These are phyloP conservation scores for Pseudozyma pruni DNA, from an alignment of 1,284 basidiomycete species.

Conservation along the genomic window DNA sequence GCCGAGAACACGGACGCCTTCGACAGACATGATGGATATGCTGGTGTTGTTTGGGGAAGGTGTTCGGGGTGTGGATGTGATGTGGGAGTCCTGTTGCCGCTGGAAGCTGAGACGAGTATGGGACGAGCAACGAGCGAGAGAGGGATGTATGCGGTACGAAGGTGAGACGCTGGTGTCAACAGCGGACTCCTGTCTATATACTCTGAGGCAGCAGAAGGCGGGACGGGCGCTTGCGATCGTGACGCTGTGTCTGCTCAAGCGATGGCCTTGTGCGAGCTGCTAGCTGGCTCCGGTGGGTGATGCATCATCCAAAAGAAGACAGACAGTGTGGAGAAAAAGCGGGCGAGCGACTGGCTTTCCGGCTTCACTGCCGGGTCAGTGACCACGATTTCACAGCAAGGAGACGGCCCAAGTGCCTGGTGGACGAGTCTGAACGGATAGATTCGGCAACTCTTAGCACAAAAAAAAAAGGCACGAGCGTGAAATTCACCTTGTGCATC, in stretches of 20 bases:
- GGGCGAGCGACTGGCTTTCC: conserved; percentile 2
- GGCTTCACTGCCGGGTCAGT: conserved; percentile 5
- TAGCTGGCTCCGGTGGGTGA: neutral
- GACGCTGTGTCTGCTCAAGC: conserved; percentile 2
- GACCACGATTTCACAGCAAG: neutral
- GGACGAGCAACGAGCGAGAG: neutral
- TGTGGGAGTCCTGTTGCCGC: conserved; percentile 1
- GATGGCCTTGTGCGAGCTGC: conserved; percentile 5
- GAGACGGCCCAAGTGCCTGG: conserved; percentile 15
- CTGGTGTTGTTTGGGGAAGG: neutral
- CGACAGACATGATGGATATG: conserved; percentile 62
- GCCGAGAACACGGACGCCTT: conserved; percentile 66
- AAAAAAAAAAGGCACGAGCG: conserved; percentile 7
- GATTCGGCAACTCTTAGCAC: conserved; percentile 18
- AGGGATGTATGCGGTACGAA: neutral
- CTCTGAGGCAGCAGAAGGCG: conserved; percentile 9
- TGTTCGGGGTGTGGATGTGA: neutral
- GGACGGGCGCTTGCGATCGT: conserved; percentile 4
- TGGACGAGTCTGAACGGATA: conserved; percentile 9
- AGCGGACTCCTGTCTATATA: conserved; percentile 20
- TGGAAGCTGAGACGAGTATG: neutral
- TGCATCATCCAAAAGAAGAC: no score
- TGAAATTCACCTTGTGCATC: conserved; percentile 25
- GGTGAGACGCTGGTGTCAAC: neutral
- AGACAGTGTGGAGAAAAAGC: conserved; percentile 2